phyloP scores from a whole-genome alignment of 2,329 filamentous ascomycete species.

The Alternaria longipes region DNA sequence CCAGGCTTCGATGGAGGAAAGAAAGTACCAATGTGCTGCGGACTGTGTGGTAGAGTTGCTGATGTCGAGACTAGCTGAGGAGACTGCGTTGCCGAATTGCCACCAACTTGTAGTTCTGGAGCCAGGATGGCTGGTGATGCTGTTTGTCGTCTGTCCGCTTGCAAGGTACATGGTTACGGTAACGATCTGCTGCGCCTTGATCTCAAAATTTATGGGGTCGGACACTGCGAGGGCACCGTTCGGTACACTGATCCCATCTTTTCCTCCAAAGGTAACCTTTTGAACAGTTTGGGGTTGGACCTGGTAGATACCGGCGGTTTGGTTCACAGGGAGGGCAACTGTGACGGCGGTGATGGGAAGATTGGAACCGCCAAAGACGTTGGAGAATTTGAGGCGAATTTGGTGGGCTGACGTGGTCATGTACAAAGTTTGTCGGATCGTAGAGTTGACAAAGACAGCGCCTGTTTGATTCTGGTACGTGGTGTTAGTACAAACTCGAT shows the following conservation, averaged over 20 bases:
- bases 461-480: constrained; percentile 59
- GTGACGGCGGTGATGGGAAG: constrained; percentile 68
- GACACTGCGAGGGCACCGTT: constrained; percentile 67
- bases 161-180: constrained; percentile 68
- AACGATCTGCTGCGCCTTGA: constrained; percentile 62
- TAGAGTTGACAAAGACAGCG: constrained; percentile 68
- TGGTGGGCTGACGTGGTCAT: constrained; percentile 65
- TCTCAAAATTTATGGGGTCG: constrained; percentile 66
- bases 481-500: neutral
- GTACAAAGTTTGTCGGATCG: constrained; percentile 72
- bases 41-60: constrained; percentile 48
- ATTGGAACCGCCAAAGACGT: constrained; percentile 69
- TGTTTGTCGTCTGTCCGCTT: constrained; percentile 64
- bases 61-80: constrained; percentile 58
- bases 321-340: constrained; percentile 64
- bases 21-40: constrained; percentile 64
- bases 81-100: constrained; percentile 65
- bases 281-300: constrained; percentile 64
- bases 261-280: constrained; percentile 67
- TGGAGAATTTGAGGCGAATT: constrained; percentile 71
- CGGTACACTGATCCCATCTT: constrained; percentile 61
- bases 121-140: constrained; percentile 71
- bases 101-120: constrained; percentile 71
- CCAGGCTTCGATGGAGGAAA: constrained; percentile 67
- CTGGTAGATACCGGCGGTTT: constrained; percentile 62